phyloP scores from a whole-genome alignment of 202 grass and related monocot species.

The Dendrocalamus latiflorus region DNA sequence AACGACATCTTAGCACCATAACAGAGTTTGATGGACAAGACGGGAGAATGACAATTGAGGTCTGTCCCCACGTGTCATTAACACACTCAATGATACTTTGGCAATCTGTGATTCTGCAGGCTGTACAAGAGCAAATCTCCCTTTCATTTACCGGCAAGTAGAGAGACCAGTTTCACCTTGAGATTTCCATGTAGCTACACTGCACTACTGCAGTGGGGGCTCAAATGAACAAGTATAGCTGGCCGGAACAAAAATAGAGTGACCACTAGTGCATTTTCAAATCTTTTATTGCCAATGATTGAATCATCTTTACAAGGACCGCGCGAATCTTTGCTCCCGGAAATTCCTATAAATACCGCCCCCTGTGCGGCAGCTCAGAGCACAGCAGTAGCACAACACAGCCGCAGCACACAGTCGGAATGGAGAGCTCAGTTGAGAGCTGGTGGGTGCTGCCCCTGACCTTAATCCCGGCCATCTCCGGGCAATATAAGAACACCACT shows the following conservation, averaged over 20 bases:
- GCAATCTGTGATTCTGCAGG: no score
- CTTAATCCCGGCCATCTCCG: slow-evolving; percentile 46
- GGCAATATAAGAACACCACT: background rate
- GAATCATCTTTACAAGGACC: slow-evolving; percentile 10
- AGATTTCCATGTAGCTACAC: background rate
- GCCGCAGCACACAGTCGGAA: background rate
- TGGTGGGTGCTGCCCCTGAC: slow-evolving; percentile 60
- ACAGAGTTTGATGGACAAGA: no score
- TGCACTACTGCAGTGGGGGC: no score
- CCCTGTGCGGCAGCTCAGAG: background rate
- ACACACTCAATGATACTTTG: background rate
- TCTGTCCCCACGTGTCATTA: background rate
- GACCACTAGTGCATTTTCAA: background rate
- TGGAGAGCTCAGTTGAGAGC: slow-evolving; percentile 56
- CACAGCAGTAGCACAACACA: background rate
- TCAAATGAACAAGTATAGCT: background rate
- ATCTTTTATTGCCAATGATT: slow-evolving; percentile 38
- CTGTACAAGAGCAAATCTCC: background rate
- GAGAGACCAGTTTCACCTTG: background rate
- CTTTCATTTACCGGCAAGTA: background rate
- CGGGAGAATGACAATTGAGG: background rate
- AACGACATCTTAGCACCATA: no score
- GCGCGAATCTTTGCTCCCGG: slow-evolving; percentile 5
- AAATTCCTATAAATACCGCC: slow-evolving; percentile 41
- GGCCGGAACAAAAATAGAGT: background rate